Base-by-base conservation (phyloP, 2,329 filamentous ascomycete genomes). In the Aspergillus quadrilineatus region DNA sequence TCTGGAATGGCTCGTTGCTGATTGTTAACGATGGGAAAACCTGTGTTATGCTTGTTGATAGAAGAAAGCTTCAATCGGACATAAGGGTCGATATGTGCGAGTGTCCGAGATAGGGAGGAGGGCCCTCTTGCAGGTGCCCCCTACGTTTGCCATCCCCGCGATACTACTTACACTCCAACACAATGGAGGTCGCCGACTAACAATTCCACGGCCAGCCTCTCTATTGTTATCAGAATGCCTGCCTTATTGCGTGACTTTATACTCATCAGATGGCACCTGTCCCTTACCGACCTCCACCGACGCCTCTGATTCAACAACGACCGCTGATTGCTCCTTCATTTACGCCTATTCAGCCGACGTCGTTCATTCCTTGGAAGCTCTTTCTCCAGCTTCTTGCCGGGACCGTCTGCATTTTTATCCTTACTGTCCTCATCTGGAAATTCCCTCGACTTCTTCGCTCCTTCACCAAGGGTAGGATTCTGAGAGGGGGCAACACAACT, bases 391-490 rank as follows among this genome's bases (percentile, higher is more conserved):
- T 77, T 1, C 69, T 77, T 22, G 63, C 67, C 1, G 73, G 70
- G 6, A 74, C 73, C 0, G 54, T 75, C 10, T 65, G 63, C 4
- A 75, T 76, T 42, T 77, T 77, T 36, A 52, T 75, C 37, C 50
- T 73, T 26, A 67, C 66, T 0, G 69, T 77, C 15, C 50, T 75
- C 5, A 67, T 73, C 51, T 77, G 75, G 75, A 77, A 73, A 52
- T 53, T 69, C 30, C 74, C 73, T 8, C 59, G 65, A 3, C 70
- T 73, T 52, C 57, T 74, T 56, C 73, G 75, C 51, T 67, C 54
- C 2, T 73, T 76, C 50, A 76, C 65, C 6, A 63, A 65, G 51
- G 56, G 67, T 39, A 71, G 64, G 58, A 68, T 77, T 30, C 50
- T 75, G 17, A 52, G 60, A 44, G 61, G 58, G 51, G 71, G 70